Evolutionary conservation across 345 rosid genomes (phyloP), one percentile per base, ranked within the genome.

Genomic region (Populus euphratica): DNA sequence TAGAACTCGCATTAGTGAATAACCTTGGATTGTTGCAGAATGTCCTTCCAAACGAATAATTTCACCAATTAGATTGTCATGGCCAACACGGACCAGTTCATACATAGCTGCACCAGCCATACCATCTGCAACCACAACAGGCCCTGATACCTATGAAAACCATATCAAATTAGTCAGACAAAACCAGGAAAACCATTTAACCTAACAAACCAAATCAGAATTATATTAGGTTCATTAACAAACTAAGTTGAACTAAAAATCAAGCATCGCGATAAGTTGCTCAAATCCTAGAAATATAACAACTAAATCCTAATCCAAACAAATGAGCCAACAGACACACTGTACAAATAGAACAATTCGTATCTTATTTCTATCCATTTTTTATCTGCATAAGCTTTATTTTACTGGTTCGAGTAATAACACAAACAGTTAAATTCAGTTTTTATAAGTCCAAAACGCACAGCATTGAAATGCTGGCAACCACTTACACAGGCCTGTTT

Each of bases 61-160:
- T 85, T 96, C 99, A 75, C 99, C 99, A 38, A 96, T 96, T 78
- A 94, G 83, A 35, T 92, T 91, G 86, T 96, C 98, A 85, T 96
- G 90, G 2, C 99, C 99, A 36, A 96, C 99, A 79, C 99, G 99
- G 73, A 96, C 99, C 62, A 96, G 86, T 83, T 96, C 99, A 75
- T 96, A 94, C 99, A 96, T 96, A 70, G 99, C 99, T 77, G 99
- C 99, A 73, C 99, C 99, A 27, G 90, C 97, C 99, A 96, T 96
- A 81, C 99, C 99, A 87, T 96, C 99, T 2, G 99, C 99, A 69
- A 96, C 87, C 69, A 96, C 98, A 38, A 96, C 99, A 1, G 99
- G 99, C 59, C 99, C 99, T 69, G 99, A 96, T 10, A 96, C 99
- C 99, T 96, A 88, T 73, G 72, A 77, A 12, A 63, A 72, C 47